Base-by-base conservation (phyloP, 768 basidiomycete species). In the Tubosaeta sp. region DNA sequence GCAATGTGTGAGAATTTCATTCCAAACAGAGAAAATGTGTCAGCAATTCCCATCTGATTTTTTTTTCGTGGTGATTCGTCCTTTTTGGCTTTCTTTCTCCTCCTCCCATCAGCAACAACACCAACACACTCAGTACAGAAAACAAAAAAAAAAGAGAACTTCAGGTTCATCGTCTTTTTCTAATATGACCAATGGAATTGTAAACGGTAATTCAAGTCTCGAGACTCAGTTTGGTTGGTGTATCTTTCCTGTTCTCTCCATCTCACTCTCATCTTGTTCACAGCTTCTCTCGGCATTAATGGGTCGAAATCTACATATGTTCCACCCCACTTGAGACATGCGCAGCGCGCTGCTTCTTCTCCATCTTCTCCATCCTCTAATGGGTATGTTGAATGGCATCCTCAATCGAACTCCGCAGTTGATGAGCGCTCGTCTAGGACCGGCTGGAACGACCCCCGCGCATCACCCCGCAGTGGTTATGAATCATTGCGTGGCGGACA, bases 111-210 rank as follows among this genome's bases (percentile, higher is more conserved):
- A 61, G 52, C 69, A 52, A 61, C 65, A 54, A 62, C 44, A 51
- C 34, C 43, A 52, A 62, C 50, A 49, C 58, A 58, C 56, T 53
- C 60, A 55, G 54, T 56, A 53, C 58, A 61, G 50, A 54, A 50
- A 63, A 50, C 4, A 48, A 54, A 67, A 64, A 62, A 60, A 34
- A 34, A n/a, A n/a, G 33, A 61, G 54, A 55, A 55, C 52, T 25
- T 41, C 13, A 35, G 59, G 63, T 72, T 72, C 66, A 58, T 66
- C 60, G 43, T 65, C 19, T 66, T 59, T 51, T 56, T 67, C 69
- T 77, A 80, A 86, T 88, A 91, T 91, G 88, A 84, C 87, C 77
- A 90, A 90, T 91, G 88, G 86, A 82, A 82, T 83, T 79, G 82
- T 88, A 86, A 88, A 90, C 74, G 84, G 79, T 69, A 75, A 72